These are phyloP conservation scores for Cladorrhinum sp. DNA, from an alignment of 2,329 filamentous ascomycete genomes.

Conservation along the genomic window DNA sequence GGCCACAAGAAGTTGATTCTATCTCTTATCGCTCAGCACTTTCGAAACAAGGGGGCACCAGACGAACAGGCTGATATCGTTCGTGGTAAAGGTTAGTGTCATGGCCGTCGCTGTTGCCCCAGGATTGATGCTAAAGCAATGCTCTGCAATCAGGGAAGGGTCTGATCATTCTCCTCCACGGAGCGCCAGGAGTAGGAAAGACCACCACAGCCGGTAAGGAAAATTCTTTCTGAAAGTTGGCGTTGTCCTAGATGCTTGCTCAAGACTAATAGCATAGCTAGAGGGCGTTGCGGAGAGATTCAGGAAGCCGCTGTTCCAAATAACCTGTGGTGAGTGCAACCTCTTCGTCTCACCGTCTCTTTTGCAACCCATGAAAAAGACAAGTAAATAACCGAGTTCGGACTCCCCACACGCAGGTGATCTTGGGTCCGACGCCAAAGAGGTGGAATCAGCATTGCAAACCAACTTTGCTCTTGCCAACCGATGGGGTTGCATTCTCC, in stretches of 20 bases:
- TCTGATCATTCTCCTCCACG: constrained; percentile 29
- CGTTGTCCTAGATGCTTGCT: no score
- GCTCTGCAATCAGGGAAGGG: constrained; percentile 23
- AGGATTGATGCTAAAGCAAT: no score
- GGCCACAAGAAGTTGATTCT: constrained; percentile 31
- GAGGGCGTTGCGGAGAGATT: constrained; percentile 28
- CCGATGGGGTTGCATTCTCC: constrained; percentile 21
- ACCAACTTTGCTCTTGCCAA: constrained; percentile 19
- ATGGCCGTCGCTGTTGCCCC: constrained; percentile 24
- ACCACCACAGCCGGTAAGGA: constrained; percentile 20
- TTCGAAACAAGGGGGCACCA: constrained; percentile 26
- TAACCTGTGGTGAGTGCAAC: constrained; percentile 19
- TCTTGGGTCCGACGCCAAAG: constrained; percentile 19
- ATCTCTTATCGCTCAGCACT: constrained; percentile 34
- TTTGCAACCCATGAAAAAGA: no score
- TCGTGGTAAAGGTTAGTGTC: constrained; percentile 32
- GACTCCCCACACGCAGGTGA: no score
- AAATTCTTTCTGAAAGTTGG: not conserved
- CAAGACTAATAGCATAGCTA: no score
- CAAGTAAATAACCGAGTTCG: no score
- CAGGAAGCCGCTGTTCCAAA: constrained; percentile 24
- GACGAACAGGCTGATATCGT: constrained; percentile 32
- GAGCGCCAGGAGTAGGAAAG: constrained; percentile 28
- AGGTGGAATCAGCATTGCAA: constrained; percentile 19
- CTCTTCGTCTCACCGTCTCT: no score